Percentiles rank a stretch among this genome's conserved stretches.
phyloP scores from a whole-genome alignment of 257 asterid species.

The Verbascum thapsus region DNA sequence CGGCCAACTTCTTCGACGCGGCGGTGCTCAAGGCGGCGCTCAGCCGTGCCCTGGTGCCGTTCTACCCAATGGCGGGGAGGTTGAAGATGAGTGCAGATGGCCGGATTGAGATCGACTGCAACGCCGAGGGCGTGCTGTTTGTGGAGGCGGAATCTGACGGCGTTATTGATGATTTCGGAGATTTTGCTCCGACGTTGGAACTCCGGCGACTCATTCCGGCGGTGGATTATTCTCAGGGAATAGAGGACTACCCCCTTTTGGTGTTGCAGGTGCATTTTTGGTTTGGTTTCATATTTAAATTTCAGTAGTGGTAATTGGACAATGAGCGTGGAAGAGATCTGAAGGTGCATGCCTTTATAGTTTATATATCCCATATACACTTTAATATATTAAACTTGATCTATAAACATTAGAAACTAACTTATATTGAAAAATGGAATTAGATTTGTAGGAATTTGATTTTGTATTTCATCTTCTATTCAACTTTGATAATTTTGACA shows the following conservation, averaged over 20 bases:
- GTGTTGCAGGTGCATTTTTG: conserved; percentile 67
- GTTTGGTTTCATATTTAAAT: not conserved
- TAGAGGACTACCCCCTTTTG: conserved; percentile 56
- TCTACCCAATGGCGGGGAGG: conserved; percentile 97
- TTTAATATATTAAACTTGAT: too few relatives aligned
- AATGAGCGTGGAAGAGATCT: too few relatives aligned
- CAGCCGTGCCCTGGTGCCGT: conserved; percentile 79
- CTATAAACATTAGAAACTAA: too few relatives aligned
- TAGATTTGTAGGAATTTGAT: too few relatives aligned
- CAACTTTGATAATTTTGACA: too few relatives aligned
- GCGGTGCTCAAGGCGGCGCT: conserved; percentile 68
- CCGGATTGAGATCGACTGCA: conserved; percentile 57
- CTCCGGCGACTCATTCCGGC: conserved; percentile 83
- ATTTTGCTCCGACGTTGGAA: conserved; percentile 82
- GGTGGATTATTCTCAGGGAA: conserved; percentile 76
- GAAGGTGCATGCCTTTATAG: too few relatives aligned
- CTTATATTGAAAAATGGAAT: too few relatives aligned
- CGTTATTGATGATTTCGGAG: conserved; percentile 67
- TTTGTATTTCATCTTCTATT: too few relatives aligned
- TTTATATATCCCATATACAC: too few relatives aligned
- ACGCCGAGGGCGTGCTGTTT: conserved; percentile 63
- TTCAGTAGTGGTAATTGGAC: too few relatives aligned
- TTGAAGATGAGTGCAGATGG: conserved; percentile 91
- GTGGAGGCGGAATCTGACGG: conserved; percentile 87
- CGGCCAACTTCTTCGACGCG: conserved; percentile 61